These are phyloP conservation scores for Trichopus zeylanicus DNA, from an alignment of 116 monocot genomes.

Conservation along the genomic window DNA sequence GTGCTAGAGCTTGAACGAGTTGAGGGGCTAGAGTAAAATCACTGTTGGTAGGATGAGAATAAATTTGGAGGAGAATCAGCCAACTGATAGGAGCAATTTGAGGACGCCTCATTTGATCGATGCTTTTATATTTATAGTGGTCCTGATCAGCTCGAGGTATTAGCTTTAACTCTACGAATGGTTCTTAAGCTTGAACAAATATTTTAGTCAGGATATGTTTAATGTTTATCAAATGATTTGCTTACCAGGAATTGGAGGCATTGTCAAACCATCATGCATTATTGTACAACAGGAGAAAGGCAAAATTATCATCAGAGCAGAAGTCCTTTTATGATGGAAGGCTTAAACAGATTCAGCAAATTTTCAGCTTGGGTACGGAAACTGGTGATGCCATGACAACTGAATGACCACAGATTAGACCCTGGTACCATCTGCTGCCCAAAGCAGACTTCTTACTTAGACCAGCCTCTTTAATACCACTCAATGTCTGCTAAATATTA, in stretches of 20 bases:
- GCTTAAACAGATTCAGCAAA: slow-evolving; percentile 67
- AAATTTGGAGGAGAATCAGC: slow-evolving; percentile 16
- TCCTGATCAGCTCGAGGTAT: slow-evolving; percentile 86
- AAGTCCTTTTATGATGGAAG: slow-evolving; percentile 74
- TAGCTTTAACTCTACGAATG: slow-evolving; percentile 1
- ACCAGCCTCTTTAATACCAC: no score
- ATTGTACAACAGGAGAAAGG: slow-evolving; percentile 79
- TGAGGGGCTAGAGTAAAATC: slow-evolving; percentile 87
- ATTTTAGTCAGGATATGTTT: background rate
- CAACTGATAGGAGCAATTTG: slow-evolving; percentile 46
- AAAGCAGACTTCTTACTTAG: no score
- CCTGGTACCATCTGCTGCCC: no score
- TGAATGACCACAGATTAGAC: no score
- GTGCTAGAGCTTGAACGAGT: slow-evolving; percentile 83
- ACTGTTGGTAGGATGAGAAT: slow-evolving; percentile 80
- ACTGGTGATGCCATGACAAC: no score
- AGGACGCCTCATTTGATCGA: slow-evolving; percentile 88
- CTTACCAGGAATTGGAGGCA: slow-evolving; percentile 75
- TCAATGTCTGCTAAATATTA: no score
- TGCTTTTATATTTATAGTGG: slow-evolving; percentile 99
- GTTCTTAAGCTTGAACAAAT: background rate
- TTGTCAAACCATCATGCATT: slow-evolving; percentile 79
- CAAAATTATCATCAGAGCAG: slow-evolving; percentile 63
- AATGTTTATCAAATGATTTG: slow-evolving; percentile 11
- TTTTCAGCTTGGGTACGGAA: slow-evolving; percentile 43